Conservation (phyloP, 139 green algal genomes). For the Picochlorum sp. region DNA sequence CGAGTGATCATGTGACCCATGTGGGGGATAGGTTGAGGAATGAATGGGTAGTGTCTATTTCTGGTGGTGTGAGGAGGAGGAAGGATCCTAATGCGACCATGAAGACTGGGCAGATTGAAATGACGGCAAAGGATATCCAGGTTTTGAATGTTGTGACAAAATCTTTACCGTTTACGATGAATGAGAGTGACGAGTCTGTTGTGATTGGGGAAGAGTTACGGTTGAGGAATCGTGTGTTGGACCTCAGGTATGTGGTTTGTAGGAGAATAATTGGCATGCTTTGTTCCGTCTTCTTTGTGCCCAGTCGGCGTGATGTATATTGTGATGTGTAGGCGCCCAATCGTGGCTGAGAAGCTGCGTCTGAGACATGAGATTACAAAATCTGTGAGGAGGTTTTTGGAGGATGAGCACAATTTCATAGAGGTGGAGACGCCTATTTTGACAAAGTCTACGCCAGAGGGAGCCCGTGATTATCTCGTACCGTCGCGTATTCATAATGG, state of each 20-base stretch:
- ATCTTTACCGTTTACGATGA: slow-evolving; percentile 82
- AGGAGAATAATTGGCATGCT: not conserved
- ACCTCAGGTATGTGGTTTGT: slow-evolving; percentile 58
- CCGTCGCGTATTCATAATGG: slow-evolving; percentile 62
- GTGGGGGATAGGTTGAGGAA: slow-evolving; percentile 51
- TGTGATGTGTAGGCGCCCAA: slow-evolving; percentile 35
- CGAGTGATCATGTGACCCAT: slow-evolving; percentile 38
- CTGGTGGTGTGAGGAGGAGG: slow-evolving; percentile 58
- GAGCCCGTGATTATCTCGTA: slow-evolving; percentile 95
- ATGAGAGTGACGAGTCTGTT: slow-evolving; percentile 35
- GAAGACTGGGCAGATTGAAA: slow-evolving; percentile 73
- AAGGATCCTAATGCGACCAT: slow-evolving; percentile 80
- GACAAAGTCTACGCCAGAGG: slow-evolving; percentile 90
- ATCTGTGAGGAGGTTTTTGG: slow-evolving; percentile 64
- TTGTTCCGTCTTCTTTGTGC: no score
- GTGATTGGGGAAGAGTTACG: slow-evolving; percentile 72
- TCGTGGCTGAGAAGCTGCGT: slow-evolving; percentile 82
- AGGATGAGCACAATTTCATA: slow-evolving; percentile 53
- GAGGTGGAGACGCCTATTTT: slow-evolving; percentile 96
- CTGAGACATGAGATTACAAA: slow-evolving; percentile 73
- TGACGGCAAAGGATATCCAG: slow-evolving; percentile 25
- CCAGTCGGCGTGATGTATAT: slow-evolving; percentile 11
- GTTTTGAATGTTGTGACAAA: slow-evolving; percentile 78
- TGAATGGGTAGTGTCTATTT: slow-evolving; percentile 85
- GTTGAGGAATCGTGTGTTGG: slow-evolving; percentile 81